Evolutionary conservation across 495 filamentous ascomycete species (phyloP), one percentile per base, ranked within the genome.

Genomic region (Cryomyces minteri): DNA sequence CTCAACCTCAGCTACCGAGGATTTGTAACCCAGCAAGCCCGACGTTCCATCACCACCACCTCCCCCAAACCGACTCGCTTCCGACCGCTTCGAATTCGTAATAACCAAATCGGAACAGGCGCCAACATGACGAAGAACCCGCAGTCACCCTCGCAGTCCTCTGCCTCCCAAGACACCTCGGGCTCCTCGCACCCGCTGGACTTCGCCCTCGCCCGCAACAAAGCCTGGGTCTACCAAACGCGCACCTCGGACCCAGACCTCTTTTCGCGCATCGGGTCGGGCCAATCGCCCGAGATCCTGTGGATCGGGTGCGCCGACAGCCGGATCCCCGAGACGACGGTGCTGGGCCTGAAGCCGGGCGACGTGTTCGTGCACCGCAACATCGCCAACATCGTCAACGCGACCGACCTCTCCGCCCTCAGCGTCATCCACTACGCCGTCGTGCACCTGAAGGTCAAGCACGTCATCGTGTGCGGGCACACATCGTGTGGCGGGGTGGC

Each of bases 271-370:
- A 67, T 85, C 31, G 76, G 76, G 8, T 61, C 58, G 38, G 79
- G 80, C 48, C 86, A 94, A 57, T 55, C 68, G 1, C 86, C 86
- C 0, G 62, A 77, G 49, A 84, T 90, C 56, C 77, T 94, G 51
- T 94, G 87, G 87, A 70, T 94, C 52, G 87, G 86, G 54, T 94
- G 87, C 72, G 82, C 84, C 50, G 86, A 94, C 69, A 83, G 79
- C 14, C 82, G 87, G 48, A 79, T 82, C 56, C 86, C 86, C 1
- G 87, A 94, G 60, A 93, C 86, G 8, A 87, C 80, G 45, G 66
- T 94, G 53, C 70, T 87, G 4, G 76, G 77, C 51, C 71, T 87
- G 40, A 68, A 85, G 48, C 86, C 86, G 4, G 87, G 87, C 51
- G 85, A 94, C 53, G 78, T 93, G 51, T 94, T 94, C 61, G 80